Evolutionary conservation across 495 filamentous ascomycete genomes (phyloP).

Genomic region (Penicillium cosmopolitanum): DNA sequence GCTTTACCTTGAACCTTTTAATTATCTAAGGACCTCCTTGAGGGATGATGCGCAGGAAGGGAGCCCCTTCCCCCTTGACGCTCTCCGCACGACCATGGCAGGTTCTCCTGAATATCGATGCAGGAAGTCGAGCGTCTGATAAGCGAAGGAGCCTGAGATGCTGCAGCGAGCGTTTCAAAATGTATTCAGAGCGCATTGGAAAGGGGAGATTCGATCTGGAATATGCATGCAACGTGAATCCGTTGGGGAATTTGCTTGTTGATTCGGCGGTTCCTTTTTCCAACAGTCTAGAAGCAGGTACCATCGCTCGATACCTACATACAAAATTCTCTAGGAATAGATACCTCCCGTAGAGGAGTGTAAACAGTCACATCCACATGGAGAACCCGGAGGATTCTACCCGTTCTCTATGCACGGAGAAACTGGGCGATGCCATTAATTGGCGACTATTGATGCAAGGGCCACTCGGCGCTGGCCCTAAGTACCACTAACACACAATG

Average conservation of each 20-base stretch:
- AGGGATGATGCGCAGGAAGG: constrained; percentile 14
- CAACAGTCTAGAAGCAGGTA: constrained; percentile 7
- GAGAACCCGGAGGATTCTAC: constrained; percentile 18
- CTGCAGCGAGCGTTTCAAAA: constrained; percentile 28
- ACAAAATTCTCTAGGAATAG: not conserved
- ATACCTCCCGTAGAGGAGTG: constrained; percentile 7
- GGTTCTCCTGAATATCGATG: constrained; percentile 33
- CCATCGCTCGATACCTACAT: not conserved
- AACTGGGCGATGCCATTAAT: constrained; percentile 18
- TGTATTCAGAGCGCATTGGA: constrained; percentile 14
- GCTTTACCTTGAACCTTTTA: constrained; percentile 14
- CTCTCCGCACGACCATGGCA: constrained; percentile 14
- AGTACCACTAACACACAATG: constrained; percentile 4
- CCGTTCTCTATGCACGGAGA: constrained; percentile 18
- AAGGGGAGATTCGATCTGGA: constrained; percentile 13
- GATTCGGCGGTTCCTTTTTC: constrained; percentile 1
- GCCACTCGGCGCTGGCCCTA: constrained; percentile 29
- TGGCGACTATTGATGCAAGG: constrained; percentile 49
- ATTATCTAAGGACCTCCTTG: constrained; percentile 12
- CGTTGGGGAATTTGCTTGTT: not conserved
- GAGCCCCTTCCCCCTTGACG: constrained; percentile 25
- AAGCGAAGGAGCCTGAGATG: constrained; percentile 1
- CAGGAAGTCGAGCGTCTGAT: constrained; percentile 13
- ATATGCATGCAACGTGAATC: constrained; percentile 21
- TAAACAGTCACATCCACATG: constrained; percentile 26